Conservation (phyloP, 768 basidiomycete species). For the Lepiota venenata region DNA sequence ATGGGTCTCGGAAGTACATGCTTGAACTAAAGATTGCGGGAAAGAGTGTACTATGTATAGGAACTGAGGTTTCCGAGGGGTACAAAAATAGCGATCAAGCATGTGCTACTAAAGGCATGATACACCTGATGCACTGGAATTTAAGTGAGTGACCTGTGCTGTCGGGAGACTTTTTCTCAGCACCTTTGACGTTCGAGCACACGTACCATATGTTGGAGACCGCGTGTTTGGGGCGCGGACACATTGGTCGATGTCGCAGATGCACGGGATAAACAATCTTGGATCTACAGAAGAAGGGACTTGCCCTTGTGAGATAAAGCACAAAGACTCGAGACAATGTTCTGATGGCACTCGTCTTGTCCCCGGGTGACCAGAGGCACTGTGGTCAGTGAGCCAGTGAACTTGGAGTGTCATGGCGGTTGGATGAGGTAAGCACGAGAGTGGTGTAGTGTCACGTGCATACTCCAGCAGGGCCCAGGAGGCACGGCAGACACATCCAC, state of each 20-base stretch:
- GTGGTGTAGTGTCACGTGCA: not conserved
- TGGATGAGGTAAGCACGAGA: slow-evolving; percentile 5
- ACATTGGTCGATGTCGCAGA: too few species aligned
- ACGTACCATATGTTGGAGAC: not conserved
- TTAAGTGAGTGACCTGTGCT: not conserved
- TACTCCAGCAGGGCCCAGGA: not conserved
- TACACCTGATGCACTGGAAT: not conserved
- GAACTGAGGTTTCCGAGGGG: not conserved
- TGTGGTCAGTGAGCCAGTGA: too few species aligned
- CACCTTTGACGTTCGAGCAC: not conserved
- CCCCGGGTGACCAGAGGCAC: too few species aligned
- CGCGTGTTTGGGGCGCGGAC: too few species aligned
- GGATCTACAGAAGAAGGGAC: too few species aligned
- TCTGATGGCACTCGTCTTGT: too few species aligned
- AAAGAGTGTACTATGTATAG: not conserved
- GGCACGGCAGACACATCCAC: not conserved
- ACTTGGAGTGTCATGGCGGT: too few species aligned
- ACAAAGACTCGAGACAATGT: too few species aligned
- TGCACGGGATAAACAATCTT: too few species aligned
- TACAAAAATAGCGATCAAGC: slow-evolving; percentile 5
- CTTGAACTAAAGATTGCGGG: not conserved
- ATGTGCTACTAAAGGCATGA: slow-evolving; percentile 6
- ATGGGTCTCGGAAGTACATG: not conserved
- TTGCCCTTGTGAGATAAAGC: too few species aligned
- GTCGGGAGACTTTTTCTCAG: not conserved